phyloP scores from a whole-genome alignment of 2,329 filamentous ascomycete species.

The Phialophora macrospora region DNA sequence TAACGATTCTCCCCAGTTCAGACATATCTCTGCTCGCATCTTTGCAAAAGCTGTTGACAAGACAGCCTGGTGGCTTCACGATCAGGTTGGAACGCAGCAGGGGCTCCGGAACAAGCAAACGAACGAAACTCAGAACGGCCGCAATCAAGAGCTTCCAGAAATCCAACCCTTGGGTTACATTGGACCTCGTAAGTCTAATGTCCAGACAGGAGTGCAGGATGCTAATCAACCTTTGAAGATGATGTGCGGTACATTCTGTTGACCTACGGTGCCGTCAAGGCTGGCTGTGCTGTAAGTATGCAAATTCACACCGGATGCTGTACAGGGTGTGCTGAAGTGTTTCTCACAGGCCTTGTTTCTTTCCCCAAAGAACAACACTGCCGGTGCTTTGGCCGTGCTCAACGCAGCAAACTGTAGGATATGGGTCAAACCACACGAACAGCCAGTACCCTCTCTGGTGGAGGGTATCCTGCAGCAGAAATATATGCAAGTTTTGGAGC shows the following conservation, averaged over 20 bases:
- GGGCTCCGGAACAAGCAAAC: conserved; percentile 26
- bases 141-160: background rate
- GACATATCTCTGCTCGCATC: conserved; percentile 7
- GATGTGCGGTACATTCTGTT: conserved; percentile 8
- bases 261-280: conserved; percentile 4
- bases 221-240: background rate
- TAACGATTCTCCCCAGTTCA: conserved; percentile 39
- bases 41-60: conserved; percentile 18
- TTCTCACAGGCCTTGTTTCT: background rate
- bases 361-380: conserved; percentile 4
- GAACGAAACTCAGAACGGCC: background rate
- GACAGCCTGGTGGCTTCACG: conserved; percentile 15
- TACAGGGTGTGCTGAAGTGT: background rate
- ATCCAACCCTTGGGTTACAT: background rate
- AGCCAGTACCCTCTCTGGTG: background rate
- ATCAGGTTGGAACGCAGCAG: conserved; percentile 18
- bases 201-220: background rate
- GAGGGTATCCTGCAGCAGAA: background rate
- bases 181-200: background rate
- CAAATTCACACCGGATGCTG: background rate
- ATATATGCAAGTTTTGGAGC: background rate
- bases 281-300: conserved; percentile 1
- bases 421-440: background rate
- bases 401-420: background rate
- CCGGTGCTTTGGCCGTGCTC: conserved; percentile 3